Evolutionary conservation across 1,139 yeast genomes (phyloP), one percentile per base, ranked within the genome.

Genomic region (Sugiyamaella xylanicola): DNA sequence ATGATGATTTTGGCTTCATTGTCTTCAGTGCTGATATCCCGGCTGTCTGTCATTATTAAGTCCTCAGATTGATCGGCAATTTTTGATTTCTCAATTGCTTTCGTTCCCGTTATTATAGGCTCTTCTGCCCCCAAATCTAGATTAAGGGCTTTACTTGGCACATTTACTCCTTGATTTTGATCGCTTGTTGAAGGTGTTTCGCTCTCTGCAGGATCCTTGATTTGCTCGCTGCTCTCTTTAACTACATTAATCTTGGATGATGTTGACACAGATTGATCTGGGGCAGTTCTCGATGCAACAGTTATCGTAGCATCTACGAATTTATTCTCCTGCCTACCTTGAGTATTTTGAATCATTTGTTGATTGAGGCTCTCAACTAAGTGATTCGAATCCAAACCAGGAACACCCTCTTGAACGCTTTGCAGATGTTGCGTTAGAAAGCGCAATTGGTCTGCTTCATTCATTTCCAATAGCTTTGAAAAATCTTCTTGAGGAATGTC

Each of bases 391-490:
- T 36, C 42, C 11, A 46, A 5, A 13, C 42, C 4, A 9, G 17
- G 15, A 7, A 20, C 40, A 16, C 47, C 47, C 8, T 48, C 47
- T 32, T 39, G 46, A 5, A 40, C 52, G 11, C 21, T 20, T 21
- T 42, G 52, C 20, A 48, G 27, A 29, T 48, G 52, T 19, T 42
- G 52, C 11, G 52, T 48, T 2, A 48, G 29, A 41, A 48, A 48
- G 27, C 47, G 21, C 15, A 48, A 16, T 27, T 48, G 52, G 11
- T 48, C 52, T 4, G 52, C 46, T 17, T 48, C 52, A 21, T 48
- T 48, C 52, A 48, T 48, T 19, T 48, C 52, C 16, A 48, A 32
- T 3, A 48, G 39, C 35, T 39, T 48, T n/a, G 52, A 48, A 32
- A 48, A 48, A 17, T 48, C 52, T 13, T 48, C 51, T 25, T 37